phyloP scores from a whole-genome alignment of 768 basidiomycete genomes.

The Trametes sanguinea region DNA sequence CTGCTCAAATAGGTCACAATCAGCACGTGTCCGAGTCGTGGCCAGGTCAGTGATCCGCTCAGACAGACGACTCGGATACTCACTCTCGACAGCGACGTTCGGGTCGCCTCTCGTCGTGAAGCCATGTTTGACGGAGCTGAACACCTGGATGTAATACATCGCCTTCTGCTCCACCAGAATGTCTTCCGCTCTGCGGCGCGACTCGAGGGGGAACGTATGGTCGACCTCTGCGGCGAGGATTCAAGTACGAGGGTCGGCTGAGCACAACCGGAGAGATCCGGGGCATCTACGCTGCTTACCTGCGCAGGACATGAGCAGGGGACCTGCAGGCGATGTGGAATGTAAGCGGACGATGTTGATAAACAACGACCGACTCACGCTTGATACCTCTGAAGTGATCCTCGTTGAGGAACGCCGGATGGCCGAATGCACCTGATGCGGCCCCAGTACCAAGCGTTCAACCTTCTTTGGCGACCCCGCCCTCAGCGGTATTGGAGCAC shows the following conservation, averaged over 20 bases:
- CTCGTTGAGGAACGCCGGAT: slow-evolving; percentile 52
- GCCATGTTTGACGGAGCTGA: slow-evolving; percentile 46
- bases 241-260: neutral
- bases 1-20: neutral
- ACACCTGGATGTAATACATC: slow-evolving; percentile 58
- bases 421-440: slow-evolving; percentile 52
- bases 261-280: too few species aligned
- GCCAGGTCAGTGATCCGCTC: too few species aligned
- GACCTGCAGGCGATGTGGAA: slow-evolving; percentile 38
- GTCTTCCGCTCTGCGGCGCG: slow-evolving; percentile 57
- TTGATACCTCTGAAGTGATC: slow-evolving; percentile 49
- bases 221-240: slow-evolving; percentile 48
- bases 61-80: neutral
- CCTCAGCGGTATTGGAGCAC: neutral
- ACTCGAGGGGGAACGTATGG: slow-evolving; percentile 50
- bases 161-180: slow-evolving; percentile 52
- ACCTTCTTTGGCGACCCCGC: neutral
- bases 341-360: too few species aligned
- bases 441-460: too few species aligned
- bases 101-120: slow-evolving; percentile 23
- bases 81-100: slow-evolving; percentile 2
- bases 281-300: slow-evolving; percentile 34
- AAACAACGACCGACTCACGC: slow-evolving; percentile 36
- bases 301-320: slow-evolving; percentile 56
- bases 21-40: neutral